Evolutionary conservation across 495 filamentous ascomycete genomes (phyloP).

Genomic region (Lentithecium fluviatile): DNA sequence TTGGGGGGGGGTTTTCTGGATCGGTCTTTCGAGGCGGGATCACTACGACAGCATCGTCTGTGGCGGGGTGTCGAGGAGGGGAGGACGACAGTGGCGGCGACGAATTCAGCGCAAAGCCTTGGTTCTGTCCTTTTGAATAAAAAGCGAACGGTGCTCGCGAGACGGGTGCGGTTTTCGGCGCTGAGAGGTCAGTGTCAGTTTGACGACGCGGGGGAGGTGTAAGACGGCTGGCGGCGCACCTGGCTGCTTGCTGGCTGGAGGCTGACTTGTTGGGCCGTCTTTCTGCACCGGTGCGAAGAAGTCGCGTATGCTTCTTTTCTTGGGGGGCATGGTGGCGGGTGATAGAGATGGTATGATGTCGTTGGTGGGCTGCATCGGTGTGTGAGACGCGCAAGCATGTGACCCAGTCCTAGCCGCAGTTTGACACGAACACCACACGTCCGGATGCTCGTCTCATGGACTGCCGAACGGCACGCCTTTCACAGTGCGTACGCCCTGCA

Average conservation of each 20-base stretch:
- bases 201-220: too few relatives aligned
- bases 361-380: background rate
- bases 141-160: too few relatives aligned
- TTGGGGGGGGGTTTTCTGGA: background rate
- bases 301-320: conserved; percentile 16
- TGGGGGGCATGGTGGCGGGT: background rate
- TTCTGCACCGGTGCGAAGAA: conserved; percentile 7
- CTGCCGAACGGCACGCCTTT: too few relatives aligned
- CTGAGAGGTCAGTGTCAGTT: too few relatives aligned
- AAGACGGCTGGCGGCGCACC: background rate
- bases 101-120: too few relatives aligned
- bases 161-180: too few relatives aligned
- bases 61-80: too few relatives aligned
- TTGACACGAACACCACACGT: too few relatives aligned
- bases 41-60: background rate
- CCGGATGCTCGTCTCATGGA: background rate
- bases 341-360: background rate
- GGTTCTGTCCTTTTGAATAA: too few relatives aligned
- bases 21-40: background rate
- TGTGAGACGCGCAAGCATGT: conserved; percentile 1
- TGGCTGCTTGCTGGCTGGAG: background rate
- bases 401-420: background rate
- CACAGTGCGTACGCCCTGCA: too few relatives aligned
- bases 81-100: background rate
- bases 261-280: background rate